Base-by-base conservation (phyloP, 192 early-diverging fungal genomes). In the Entophlyctis luteolus region DNA sequence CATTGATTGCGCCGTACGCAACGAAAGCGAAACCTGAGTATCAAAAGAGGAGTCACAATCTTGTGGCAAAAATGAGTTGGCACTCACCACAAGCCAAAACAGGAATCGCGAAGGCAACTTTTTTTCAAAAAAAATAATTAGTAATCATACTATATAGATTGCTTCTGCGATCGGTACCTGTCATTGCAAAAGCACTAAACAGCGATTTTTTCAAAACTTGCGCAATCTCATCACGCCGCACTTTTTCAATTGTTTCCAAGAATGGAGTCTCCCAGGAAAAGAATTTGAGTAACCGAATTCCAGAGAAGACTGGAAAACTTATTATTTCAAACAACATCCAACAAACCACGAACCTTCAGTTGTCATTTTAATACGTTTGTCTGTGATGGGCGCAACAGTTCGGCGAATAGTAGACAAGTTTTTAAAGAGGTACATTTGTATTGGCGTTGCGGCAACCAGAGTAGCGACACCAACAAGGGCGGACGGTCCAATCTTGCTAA, bases 241-340 rank as follows among this genome's bases (percentile, higher is more conserved):
- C 29, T 50, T 72, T 79, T 2, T 82, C 76, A 14, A 96, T 81
- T 38, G 85, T 81, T 28, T 82, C 77, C 42, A 86, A 70, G 66
- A 98, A 79, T 2, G 81, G 73, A 8, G 65, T 16, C 63, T 90
- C 88, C 88, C 87, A 90, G 4, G 84, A 84, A 65, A 88, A 89
- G 59, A 87, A 86, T 67, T 91, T 91, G 72, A 91, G 84, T 36
- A 90, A 81, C 23, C 88, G 83, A 73, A 91, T 92, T 18, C 88
- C 87, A 23, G 76, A 68, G 31, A 92, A 67, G 36, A 86, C 75
- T n/a, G n/a, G n/a, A n/a, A n/a, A n/a, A n/a, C n/a, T n/a, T n/a
- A n/a, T n/a, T n/a, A n/a, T n/a, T n/a, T n/a, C n/a, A n/a, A n/a
- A n/a, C n/a, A n/a, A n/a, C n/a, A n/a, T n/a, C n/a, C n/a, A n/a